A percentile compares a stretch with the other conserved stretches of the same genome.
Conservation (phyloP, 140 eudicot genomes). For the Artemisia princeps region DNA sequence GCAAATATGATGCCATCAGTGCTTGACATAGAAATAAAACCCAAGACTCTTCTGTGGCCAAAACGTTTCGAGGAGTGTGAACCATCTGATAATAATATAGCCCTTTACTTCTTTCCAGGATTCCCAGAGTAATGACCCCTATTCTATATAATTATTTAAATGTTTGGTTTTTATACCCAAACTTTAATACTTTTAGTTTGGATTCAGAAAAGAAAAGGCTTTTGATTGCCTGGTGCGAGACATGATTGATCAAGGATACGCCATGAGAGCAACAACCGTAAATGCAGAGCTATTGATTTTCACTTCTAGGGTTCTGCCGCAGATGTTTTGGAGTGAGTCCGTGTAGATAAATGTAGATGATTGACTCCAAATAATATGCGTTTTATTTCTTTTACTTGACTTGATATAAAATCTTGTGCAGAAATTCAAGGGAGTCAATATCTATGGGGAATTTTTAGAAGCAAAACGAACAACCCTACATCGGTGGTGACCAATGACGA, state of each 20-base stretch:
- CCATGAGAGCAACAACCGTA: conserved; percentile 33
- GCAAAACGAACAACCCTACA: conserved; percentile 15
- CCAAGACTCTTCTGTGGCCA: conserved; percentile 48
- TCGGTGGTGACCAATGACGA: too few relatives aligned
- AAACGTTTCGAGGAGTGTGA: conserved; percentile 35
- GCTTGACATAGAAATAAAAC: conserved; percentile 47
- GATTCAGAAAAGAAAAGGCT: conserved; percentile 31
- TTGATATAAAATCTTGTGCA: conserved; percentile 18
- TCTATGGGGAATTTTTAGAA: conserved; percentile 62
- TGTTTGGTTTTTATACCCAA: background rate
- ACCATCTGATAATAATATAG: conserved; percentile 45
- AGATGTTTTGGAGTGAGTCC: conserved; percentile 44
- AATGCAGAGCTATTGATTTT: conserved; percentile 65
- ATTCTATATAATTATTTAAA: background rate
- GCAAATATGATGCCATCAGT: conserved; percentile 36
- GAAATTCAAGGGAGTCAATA: conserved; percentile 49
- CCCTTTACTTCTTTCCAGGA: conserved; percentile 54
- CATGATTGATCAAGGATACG: conserved; percentile 40
- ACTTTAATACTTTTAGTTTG: background rate
- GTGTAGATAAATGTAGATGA: background rate
- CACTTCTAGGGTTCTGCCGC: conserved; percentile 36
- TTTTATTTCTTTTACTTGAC: background rate
- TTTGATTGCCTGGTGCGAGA: conserved; percentile 38
- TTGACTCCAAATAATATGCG: background rate
- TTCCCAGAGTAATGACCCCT: conserved; percentile 27